A percentile compares a stretch with the other conserved stretches of the same genome.
Evolutionary conservation across 495 filamentous ascomycete species (phyloP).

Genomic region (Mycothermus thermophilus): DNA sequence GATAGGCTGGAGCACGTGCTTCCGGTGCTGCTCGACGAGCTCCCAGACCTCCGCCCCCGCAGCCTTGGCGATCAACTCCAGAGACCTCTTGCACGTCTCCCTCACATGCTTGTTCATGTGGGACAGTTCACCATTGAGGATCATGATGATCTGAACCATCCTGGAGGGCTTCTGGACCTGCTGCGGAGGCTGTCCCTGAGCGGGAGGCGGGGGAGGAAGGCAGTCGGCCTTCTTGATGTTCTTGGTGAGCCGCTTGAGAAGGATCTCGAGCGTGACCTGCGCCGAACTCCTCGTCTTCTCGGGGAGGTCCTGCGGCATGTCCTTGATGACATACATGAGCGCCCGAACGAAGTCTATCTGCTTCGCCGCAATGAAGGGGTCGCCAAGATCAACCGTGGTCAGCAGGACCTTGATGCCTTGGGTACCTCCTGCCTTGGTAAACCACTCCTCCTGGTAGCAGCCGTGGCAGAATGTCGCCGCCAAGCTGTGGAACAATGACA

Average conservation of each 20-base stretch:
- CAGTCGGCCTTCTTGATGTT: slow-evolving; percentile 63
- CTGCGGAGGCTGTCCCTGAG: slow-evolving; percentile 18
- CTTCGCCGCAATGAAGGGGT: slow-evolving; percentile 64
- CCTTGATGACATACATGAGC: slow-evolving; percentile 91
- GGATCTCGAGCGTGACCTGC: slow-evolving; percentile 62
- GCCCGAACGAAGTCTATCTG: slow-evolving; percentile 76
- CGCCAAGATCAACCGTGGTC: slow-evolving; percentile 66
- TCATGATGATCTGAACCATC: slow-evolving; percentile 59
- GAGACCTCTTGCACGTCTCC: slow-evolving; percentile 63
- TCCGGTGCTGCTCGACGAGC: slow-evolving; percentile 73
- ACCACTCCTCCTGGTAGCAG: slow-evolving; percentile 96
- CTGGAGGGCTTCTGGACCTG: slow-evolving; percentile 30
- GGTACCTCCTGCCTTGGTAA: slow-evolving; percentile 83
- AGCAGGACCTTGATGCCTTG: slow-evolving; percentile 75
- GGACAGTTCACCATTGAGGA: slow-evolving; percentile 72
- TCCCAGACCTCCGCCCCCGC: slow-evolving; percentile 67
- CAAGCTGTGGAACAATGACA: slow-evolving; percentile 73
- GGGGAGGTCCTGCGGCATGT: slow-evolving; percentile 84
- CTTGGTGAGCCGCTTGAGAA: slow-evolving; percentile 63
- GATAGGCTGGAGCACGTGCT: slow-evolving; percentile 70
- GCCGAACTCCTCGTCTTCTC: slow-evolving; percentile 71
- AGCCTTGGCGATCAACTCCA: slow-evolving; percentile 66
- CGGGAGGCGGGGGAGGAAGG: slow-evolving; percentile 34
- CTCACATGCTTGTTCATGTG: slow-evolving; percentile 94
- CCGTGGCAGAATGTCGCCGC: slow-evolving; percentile 76